Base-by-base conservation (phyloP, 208 protist species). In the Trypanosoma mega region DNA sequence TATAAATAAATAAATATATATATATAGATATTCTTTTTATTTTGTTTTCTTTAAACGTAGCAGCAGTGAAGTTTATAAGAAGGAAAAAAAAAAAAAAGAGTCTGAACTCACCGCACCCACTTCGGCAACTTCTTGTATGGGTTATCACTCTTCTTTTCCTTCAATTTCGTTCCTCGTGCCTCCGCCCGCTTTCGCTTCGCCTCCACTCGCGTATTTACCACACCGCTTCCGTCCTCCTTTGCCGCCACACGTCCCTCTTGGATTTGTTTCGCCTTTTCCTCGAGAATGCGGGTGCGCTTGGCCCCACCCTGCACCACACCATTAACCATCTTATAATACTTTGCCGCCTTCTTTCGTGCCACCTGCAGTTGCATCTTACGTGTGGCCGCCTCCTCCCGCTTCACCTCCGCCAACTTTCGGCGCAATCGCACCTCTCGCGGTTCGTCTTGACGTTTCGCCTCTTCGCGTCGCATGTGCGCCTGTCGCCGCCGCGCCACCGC, bases 281-380 rank as follows among this genome's bases (percentile, higher is more conserved):
- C 65, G 29, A 96, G 82, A 44, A 78, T 58, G 24, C 50, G 67
- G 20, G 72, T 71, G 63, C 87, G 89, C 81, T 80, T 77, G 47
- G 67, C 70, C 24, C 52, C 61, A 26, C 78, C 76, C 47, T 82
- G 71, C 23, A 90, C 89, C 31, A 91, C 81, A 21, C 82, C 74
- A 64, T 88, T 93, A 41, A 92, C 85, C 85, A 93, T 92, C 74
- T 92, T 92, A 74, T 93, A 93, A 72, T 94, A 92, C 31, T 81
- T 72, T 7, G 87, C 85, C 4, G 87, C 82, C 84, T 93, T 93
- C 79, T 96, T 93, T 63, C 85, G 84, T 0, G 81, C 87, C n/a
- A 92, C 87, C 73, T 91, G 80, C 61, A 94, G 75, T 75, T 92
- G 84, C 90, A 92, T 96, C 63, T 87, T 87, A n/a, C 80, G 82